phyloP scores from a whole-genome alignment of 1,284 basidiomycete species.

The Lignosus rhinocerotis region DNA sequence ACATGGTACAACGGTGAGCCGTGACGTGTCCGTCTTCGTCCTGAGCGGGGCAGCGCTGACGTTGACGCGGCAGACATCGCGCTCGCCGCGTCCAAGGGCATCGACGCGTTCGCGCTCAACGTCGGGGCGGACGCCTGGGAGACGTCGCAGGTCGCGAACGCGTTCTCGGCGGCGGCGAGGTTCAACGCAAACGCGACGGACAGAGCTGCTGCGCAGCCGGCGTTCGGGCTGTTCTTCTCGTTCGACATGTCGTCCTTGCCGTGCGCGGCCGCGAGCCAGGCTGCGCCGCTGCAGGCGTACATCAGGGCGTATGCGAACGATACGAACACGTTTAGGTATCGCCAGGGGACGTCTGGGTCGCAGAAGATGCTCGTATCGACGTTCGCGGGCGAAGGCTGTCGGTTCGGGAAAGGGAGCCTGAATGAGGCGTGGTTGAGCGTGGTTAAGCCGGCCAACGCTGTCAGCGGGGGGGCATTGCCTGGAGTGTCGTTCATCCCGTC shows the following conservation, averaged over 20 bases:
- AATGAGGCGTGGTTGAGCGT: slow-evolving; percentile 37
- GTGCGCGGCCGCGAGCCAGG: slow-evolving; percentile 41
- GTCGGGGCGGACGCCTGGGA: slow-evolving; percentile 53
- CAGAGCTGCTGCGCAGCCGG: slow-evolving; percentile 5
- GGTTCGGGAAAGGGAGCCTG: slow-evolving; percentile 40
- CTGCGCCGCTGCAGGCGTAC: slow-evolving; percentile 38
- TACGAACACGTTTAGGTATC: slow-evolving; percentile 43
- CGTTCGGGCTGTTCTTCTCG: slow-evolving; percentile 58
- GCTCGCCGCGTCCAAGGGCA: slow-evolving; percentile 39
- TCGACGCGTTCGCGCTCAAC: slow-evolving; percentile 48
- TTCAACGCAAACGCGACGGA: slow-evolving; percentile 11
- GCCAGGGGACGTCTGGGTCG: slow-evolving; percentile 13
- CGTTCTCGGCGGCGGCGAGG: slow-evolving; percentile 33
- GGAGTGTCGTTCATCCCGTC: slow-evolving; percentile 38
- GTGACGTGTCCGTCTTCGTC: too few relatives aligned
- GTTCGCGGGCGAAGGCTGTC: slow-evolving; percentile 54
- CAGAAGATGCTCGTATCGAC: slow-evolving; percentile 50
- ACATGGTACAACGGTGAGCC: slow-evolving; percentile 39
- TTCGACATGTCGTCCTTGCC: slow-evolving; percentile 55
- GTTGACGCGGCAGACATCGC: slow-evolving; percentile 34
- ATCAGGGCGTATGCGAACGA: slow-evolving; percentile 42
- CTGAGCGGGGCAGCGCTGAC: neutral
- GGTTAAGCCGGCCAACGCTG: slow-evolving; percentile 25
- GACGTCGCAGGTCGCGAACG: slow-evolving; percentile 45
- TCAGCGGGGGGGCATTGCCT: slow-evolving; percentile 11